These are phyloP conservation scores for Aspergillus intermedius DNA, from an alignment of 2,329 filamentous ascomycete genomes.

Conservation along the genomic window DNA sequence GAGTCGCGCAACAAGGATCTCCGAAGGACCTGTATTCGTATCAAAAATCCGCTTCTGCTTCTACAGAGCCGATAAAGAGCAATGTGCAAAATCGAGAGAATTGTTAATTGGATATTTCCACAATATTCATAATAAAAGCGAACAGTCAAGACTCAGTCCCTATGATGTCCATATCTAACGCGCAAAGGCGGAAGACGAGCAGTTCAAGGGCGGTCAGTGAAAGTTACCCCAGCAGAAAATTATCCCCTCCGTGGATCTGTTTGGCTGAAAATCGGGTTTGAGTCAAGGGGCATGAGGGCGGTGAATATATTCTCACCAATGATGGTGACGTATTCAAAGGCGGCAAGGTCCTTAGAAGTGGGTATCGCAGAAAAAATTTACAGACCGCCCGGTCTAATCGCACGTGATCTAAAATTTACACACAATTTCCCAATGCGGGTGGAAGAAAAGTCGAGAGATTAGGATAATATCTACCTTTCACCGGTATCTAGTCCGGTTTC, in stretches of 20 bases:
- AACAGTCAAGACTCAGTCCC: too few species aligned
- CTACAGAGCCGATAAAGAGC: too few species aligned
- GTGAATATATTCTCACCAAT: constrained; percentile 1
- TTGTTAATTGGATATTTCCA: too few species aligned
- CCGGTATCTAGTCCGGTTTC: too few species aligned
- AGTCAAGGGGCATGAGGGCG: constrained; percentile 2
- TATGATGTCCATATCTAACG: background rate
- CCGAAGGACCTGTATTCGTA: too few species aligned
- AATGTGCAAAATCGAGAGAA: too few species aligned
- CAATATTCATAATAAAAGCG: too few species aligned
- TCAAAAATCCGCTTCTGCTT: too few species aligned
- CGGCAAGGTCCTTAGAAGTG: constrained; percentile 6
- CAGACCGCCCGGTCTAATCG: constrained; percentile 21
- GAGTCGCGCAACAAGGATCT: too few species aligned
- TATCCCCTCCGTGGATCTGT: background rate
- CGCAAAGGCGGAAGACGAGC: background rate
- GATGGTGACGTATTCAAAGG: background rate
- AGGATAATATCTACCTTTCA: background rate
- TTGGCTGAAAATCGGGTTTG: background rate
- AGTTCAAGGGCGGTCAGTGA: constrained; percentile 7
- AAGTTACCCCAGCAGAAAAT: constrained; percentile 8
- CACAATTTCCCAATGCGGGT: constrained; percentile 13
- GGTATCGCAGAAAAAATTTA: constrained; percentile 12
- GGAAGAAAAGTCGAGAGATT: background rate
- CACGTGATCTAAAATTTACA: constrained; percentile 33